phyloP scores from a whole-genome alignment of 306 rosid genomes.

The Prosopis cineraria region DNA sequence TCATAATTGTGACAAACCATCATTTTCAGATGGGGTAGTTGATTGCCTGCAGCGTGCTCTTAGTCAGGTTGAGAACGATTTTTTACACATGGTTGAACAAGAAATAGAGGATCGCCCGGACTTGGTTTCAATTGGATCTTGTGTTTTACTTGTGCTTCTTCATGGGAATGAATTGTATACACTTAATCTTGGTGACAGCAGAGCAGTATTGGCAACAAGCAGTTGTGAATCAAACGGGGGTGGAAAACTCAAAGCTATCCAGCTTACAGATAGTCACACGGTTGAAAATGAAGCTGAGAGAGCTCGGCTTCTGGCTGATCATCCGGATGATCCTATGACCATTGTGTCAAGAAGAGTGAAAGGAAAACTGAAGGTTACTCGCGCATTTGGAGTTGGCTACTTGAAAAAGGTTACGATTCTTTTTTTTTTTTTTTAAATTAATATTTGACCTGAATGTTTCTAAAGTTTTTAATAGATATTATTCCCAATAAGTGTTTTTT shows the following conservation, averaged over 20 bases:
- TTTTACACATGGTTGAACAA: conserved; percentile 94
- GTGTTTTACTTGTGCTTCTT: conserved; percentile 89
- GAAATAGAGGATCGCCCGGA: conserved; percentile 98
- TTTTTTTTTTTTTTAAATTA: no score
- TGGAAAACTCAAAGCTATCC: conserved; percentile 63
- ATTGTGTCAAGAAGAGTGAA: conserved; percentile 78
- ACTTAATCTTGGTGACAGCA: conserved; percentile 86
- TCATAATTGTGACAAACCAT: conserved; percentile 34
- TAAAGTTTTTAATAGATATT: neutral
- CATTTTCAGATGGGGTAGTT: conserved; percentile 64
- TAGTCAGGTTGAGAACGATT: conserved; percentile 83
- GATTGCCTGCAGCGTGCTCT: conserved; percentile 76
- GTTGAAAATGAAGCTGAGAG: conserved; percentile 82
- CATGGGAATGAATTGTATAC: conserved; percentile 88
- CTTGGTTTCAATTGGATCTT: conserved; percentile 92
- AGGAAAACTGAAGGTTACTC: conserved; percentile 94
- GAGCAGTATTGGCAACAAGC: conserved; percentile 84
- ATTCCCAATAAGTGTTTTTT: neutral
- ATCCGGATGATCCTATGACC: conserved; percentile 82
- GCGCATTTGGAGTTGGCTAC: conserved; percentile 98
- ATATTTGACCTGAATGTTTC: conserved; percentile 2
- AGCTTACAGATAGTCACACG: conserved; percentile 88
- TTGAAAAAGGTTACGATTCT: conserved; percentile 75
- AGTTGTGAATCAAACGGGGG: conserved; percentile 35
- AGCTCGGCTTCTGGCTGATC: conserved; percentile 58